phyloP scores from a whole-genome alignment of 768 basidiomycete species.

The Ramaria sp. region DNA sequence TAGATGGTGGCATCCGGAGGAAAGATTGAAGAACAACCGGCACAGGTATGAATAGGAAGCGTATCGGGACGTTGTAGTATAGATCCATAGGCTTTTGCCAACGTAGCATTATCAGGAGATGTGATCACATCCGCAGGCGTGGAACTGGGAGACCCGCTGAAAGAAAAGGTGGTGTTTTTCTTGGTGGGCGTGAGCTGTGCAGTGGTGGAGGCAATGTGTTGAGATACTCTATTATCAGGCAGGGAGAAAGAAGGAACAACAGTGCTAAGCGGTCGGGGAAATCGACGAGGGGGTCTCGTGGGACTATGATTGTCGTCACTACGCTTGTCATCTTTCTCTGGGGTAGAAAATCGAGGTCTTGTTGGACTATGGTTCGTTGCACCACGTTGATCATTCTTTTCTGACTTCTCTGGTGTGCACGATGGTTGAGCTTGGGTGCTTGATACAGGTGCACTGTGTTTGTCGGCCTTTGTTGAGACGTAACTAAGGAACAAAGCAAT shows the following conservation, averaged over 20 bases:
- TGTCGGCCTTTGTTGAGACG: neutral
- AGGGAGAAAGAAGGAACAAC: slow-evolving; percentile 29
- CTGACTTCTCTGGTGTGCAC: neutral
- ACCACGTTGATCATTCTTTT: slow-evolving; percentile 3
- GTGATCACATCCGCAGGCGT: slow-evolving; percentile 50
- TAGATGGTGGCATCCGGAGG: slow-evolving; percentile 81
- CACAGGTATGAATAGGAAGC: slow-evolving; percentile 59
- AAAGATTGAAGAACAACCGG: slow-evolving; percentile 51
- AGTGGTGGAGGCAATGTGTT: slow-evolving; percentile 46
- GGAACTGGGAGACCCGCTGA: slow-evolving; percentile 27
- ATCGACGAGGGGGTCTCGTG: slow-evolving; percentile 6
- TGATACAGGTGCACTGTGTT: slow-evolving; percentile 4
- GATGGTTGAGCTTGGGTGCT: slow-evolving; percentile 13
- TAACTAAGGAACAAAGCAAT: neutral
- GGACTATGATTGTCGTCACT: slow-evolving; percentile 12
- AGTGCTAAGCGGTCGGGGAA: slow-evolving; percentile 39
- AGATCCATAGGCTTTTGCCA: slow-evolving; percentile 78
- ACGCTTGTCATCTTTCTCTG: slow-evolving; percentile 12
- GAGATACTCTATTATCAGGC: slow-evolving; percentile 29
- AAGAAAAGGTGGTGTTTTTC: slow-evolving; percentile 18
- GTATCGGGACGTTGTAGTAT: slow-evolving; percentile 71
- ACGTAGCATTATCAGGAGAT: slow-evolving; percentile 43
- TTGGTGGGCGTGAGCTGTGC: slow-evolving; percentile 44
- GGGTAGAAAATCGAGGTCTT: slow-evolving; percentile 6
- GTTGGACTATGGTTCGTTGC: slow-evolving; percentile 10